Evolutionary conservation across 139 green algal genomes (phyloP), one percentile per base, ranked within the genome.

Genomic region (Volvox africanus): DNA sequence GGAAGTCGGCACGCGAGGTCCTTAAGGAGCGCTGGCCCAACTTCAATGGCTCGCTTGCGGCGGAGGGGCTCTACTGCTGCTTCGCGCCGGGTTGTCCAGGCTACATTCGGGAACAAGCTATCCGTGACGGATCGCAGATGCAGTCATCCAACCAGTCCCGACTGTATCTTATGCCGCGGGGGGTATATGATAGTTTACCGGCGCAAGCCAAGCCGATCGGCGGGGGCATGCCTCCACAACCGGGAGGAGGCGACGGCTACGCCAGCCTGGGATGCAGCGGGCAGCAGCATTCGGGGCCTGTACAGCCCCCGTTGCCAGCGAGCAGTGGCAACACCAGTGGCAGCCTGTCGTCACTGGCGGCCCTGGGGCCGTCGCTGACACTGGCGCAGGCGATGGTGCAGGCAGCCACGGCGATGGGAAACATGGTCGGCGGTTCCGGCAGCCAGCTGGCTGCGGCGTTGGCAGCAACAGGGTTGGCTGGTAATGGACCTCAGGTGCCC

Each of bases 321-420:
- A 71, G 69, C 67, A 26, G 32, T 12, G 30, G 81, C 61, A 55
- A 55, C 44, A 55, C 44, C 44, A 61, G 28, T 55, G 26, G 61
- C 61, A 32, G 62, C 20, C 32, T 79, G 82, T 35, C 82, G 21
- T 28, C 83, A 24, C 36, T 68, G 36, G 67, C 83, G 35, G 69
- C 37, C 6, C 44, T 82, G 69, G 30, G 14, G 0, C 83, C 85
- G 18, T 82, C 85, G 17, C 44, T 89, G 18, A 73, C n/a, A 30
- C 85, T 89, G 69, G 85, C 85, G 85, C 85, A 89, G 69, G 85
- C 69, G 28, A 89, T 89, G 85, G 28, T 89, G 37, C 85, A 89
- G 85, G 85, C 85, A 17, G 85, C 85, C 19, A 82, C 69, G 37
- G 69, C 85, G 69, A 16, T 89, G 37, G 83, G 83, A 24, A 88